Evolutionary conservation across 2,329 filamentous ascomycete species (phyloP), one percentile per base, ranked within the genome.

Genomic region (Cercospora zeae-maydis): DNA sequence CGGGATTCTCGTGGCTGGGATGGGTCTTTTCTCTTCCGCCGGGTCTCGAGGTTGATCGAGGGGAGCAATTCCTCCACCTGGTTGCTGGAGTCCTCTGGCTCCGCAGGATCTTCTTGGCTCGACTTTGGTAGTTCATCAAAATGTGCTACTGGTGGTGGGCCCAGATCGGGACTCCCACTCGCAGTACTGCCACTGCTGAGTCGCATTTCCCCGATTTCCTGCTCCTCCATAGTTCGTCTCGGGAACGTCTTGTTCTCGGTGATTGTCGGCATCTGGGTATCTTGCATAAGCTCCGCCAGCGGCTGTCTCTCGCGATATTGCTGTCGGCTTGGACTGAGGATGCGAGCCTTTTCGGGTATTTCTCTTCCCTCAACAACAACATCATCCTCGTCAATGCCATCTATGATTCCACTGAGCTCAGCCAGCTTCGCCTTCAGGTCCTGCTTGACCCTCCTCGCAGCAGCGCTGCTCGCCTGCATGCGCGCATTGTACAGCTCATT

Each of bases 361-460:
- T 56, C 52, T 30, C 59, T 59, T 57, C 59, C 66, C 14, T 27
- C 37, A 34, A 66, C 10, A 34, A 66, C 10, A 8, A 59, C 66
- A 24, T 66, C 61, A 1, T 75, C 61, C 24, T 76, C 74, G 14
- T 88, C 88, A 47, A 93, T 80, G 30, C 84, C 83, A 49, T 84
- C 85, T 10, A 95, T 82, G 67, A 93, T 79, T 3, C 82, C 81
- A 31, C 85, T 83, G 76, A 92, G 84, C 78, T 93, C 89, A 34
- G 83, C 78, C 19, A 95, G 80, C 76, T 93, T 92, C 2, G 83
- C 81, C 73, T 92, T 87, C 66, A 96, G 80, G 74, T 87, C 85
- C 51, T 82, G 81, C 74, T 88, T 92, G 69, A 93, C 86, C n/a
- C 83, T 82, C 64, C 86, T 78, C 9, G 90, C 86, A 64, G 89